Base-by-base conservation (phyloP, 345 rosid genomes). In the Eucalyptus cloeziana region DNA sequence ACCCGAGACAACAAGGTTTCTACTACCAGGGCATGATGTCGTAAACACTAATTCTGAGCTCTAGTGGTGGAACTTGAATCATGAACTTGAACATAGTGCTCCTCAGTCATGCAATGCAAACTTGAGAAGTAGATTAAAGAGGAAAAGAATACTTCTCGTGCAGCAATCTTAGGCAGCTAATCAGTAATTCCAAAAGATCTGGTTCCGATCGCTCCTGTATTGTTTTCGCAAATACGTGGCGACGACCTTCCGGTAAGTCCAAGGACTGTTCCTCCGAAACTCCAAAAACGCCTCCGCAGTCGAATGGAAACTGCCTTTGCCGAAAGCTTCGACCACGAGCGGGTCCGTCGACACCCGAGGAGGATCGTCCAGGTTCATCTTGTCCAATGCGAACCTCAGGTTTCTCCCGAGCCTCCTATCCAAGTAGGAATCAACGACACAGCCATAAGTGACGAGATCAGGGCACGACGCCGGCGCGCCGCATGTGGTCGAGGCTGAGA, bases 131-230 rank as follows among this genome's bases (percentile, higher is more conserved):
- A 76, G 47, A 76, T 76, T 76, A 37, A 76, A 76, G 83, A 76
- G 22, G 43, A 10, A 69, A 67, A 33, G 14, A 76, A 76, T 37
- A 37, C 83, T 76, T 76, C 27, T 76, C 10, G 83, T 21, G 12
- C 83, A 37, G 24, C 81, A 71, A 33, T 5, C 44, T 2, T 71
- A 71, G 81, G 44, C 44, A 71, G 47, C 30, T 85, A 64, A 47
- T 93, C 89, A 97, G 93, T 95, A 96, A 91, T 96, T 97, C 98
- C 99, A 97, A 92, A 97, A 97, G 87, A 97, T 91, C 87, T 95
- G 97, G 85, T 76, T 76, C 85, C 30, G 64, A 88, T 96, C 94
- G 89, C 93, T 91, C 60, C 97, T 91, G 33, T 91, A 90, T 67
- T 92, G 94, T 83, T 95, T 97, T 92, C 94, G 95, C 69, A 95